Base-by-base conservation (phyloP, 768 basidiomycete genomes). In the Mycena amicta region DNA sequence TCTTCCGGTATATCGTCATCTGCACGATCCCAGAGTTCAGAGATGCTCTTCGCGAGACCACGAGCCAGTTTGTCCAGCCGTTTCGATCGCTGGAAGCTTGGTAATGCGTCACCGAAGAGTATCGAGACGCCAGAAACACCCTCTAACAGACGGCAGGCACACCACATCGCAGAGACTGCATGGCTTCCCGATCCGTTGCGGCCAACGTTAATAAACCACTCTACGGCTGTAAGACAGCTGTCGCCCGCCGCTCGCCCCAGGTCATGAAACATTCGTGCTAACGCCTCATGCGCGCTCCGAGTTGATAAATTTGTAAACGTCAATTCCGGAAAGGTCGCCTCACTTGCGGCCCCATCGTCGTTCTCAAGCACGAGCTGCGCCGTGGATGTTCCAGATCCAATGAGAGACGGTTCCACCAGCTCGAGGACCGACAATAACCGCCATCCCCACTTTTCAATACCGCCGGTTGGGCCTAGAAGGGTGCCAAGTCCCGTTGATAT, bases 391-490 rank as follows among this genome's bases (percentile, higher is more conserved):
- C 76, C 74, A 15, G 82, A 77, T 12, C 83, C 68, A 5, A 76
- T 71, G 50, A 84, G 70, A 6, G 77, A 71, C n/a, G 82, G 89
- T 61, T 78, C 77, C 2, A 71, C 74, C 56, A 98, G 85, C 63
- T 93, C 88, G 37, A 98, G 74, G n/a, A 89, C 91, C 0, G 84
- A 83, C 27, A 98, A 79, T 3, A 99, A 68, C 49, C 84, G 83
- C 89, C 90, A 94, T 3, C 93, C 92, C 96, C 95, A 98, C 70
- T 87, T 87, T 66, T 97, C 93, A 18, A 97, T 85, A 0, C 90
- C 88, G 5, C 93, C 93, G 0, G 76, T 81, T 1, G 93, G 89
- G 3, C 94, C 94, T 1, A 96, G 79, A 4, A 94, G 77, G 54
- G 81, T 82, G 6, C 80, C 83, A 2, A 92, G 75, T 13, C 77